These are phyloP conservation scores for Biscogniauxia marginata DNA, from an alignment of 2,329 filamentous ascomycete species.

Conservation along the genomic window DNA sequence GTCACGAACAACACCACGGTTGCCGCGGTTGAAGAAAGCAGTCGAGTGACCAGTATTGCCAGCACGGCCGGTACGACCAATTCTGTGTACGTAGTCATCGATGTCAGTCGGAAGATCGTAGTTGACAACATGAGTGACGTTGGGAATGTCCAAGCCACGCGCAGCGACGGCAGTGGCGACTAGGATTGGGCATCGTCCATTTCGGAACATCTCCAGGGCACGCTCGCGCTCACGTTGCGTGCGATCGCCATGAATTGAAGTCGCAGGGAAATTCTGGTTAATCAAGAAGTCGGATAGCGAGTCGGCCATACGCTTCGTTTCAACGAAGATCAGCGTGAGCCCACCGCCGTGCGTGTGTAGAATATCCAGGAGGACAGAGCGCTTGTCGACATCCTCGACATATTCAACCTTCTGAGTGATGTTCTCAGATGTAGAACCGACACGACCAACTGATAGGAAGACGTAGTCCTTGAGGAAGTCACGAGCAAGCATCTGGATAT, in stretches of 20 bases:
- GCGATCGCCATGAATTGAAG: slow-evolving; percentile 97
- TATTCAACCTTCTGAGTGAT: slow-evolving; percentile 99
- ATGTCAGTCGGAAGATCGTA: slow-evolving; percentile 99
- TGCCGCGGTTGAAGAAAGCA: slow-evolving; percentile 99
- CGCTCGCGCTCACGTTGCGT: slow-evolving; percentile 99
- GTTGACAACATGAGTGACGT: slow-evolving; percentile 97
- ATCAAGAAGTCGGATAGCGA: slow-evolving; percentile 96
- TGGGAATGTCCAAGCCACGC: slow-evolving; percentile 87
- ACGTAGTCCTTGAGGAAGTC: slow-evolving; percentile 99
- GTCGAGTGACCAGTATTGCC: slow-evolving; percentile 98
- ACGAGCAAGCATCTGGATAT: slow-evolving; percentile 98
- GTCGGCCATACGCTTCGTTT: slow-evolving; percentile 99
- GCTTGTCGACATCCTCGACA: slow-evolving; percentile 95
- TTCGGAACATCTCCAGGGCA: slow-evolving; percentile 96
- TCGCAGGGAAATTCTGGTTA: slow-evolving; percentile 97
- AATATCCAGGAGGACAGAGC: slow-evolving; percentile 94
- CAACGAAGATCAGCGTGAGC: slow-evolving; percentile 95
- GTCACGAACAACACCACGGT: slow-evolving; percentile 95
- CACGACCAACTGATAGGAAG: slow-evolving; percentile 97
- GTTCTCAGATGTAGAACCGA: slow-evolving; percentile 99
- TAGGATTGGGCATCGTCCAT: slow-evolving; percentile 90
- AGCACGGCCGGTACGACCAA: slow-evolving; percentile 99
- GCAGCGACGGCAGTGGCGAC: slow-evolving; percentile 97
- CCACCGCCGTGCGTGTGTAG: slow-evolving; percentile 89
- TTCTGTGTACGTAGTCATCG: slow-evolving; percentile 98